phyloP scores from a whole-genome alignment of 1,284 basidiomycete species.

The Farysia itapuensis region DNA sequence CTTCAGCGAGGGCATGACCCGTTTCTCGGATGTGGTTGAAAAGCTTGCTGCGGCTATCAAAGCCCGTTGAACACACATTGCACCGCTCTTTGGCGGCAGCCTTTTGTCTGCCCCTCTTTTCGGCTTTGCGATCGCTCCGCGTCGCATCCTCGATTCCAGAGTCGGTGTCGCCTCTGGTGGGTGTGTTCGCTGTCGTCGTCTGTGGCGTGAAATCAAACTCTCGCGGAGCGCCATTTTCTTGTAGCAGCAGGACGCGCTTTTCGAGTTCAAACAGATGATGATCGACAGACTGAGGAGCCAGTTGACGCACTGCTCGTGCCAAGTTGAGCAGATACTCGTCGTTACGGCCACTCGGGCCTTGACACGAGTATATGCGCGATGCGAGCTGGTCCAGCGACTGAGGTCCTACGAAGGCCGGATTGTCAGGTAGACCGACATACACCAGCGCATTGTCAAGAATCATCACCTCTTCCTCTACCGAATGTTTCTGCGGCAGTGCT shows the following conservation, averaged over 20 bases:
- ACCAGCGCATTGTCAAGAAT: slow-evolving; percentile 66
- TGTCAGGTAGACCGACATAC: slow-evolving; percentile 76
- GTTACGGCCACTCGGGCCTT: slow-evolving; percentile 80
- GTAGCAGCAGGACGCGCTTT: slow-evolving; percentile 58
- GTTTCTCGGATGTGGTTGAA: slow-evolving; percentile 74
- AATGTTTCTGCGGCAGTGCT: background rate
- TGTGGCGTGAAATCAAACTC: background rate
- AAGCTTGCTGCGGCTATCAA: slow-evolving; percentile 75
- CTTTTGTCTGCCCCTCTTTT: slow-evolving; percentile 20
- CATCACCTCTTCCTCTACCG: slow-evolving; percentile 66
- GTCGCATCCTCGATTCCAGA: slow-evolving; percentile 4
- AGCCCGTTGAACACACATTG: slow-evolving; percentile 71
- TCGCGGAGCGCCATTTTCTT: slow-evolving; percentile 7
- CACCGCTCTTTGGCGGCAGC: slow-evolving; percentile 66
- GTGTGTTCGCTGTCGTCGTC: background rate
- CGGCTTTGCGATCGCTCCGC: too few relatives aligned
- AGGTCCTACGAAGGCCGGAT: slow-evolving; percentile 80
- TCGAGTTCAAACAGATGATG: slow-evolving; percentile 77
- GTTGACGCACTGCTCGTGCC: slow-evolving; percentile 68
- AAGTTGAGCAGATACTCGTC: slow-evolving; percentile 80
- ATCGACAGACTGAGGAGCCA: slow-evolving; percentile 75
- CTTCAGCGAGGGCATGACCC: slow-evolving; percentile 70
- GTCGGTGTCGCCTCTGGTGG: background rate
- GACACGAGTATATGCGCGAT: slow-evolving; percentile 70
- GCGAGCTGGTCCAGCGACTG: slow-evolving; percentile 73